Conservation (phyloP, 768 basidiomycete species). For the Leccinellum luteum region DNA sequence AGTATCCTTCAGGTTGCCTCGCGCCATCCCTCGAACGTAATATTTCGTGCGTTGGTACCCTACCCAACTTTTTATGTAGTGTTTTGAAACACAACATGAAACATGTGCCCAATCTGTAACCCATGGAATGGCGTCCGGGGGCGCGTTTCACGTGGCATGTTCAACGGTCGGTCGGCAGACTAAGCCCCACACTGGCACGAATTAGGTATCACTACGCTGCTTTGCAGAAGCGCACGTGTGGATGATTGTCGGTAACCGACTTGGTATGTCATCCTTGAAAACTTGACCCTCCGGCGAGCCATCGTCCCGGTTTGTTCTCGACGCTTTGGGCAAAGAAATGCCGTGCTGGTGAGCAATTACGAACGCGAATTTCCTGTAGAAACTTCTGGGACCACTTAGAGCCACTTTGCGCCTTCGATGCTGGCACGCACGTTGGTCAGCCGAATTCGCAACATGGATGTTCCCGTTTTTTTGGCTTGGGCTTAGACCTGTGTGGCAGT, state of each 20-base stretch:
- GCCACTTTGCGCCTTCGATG: neutral
- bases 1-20: too few species aligned
- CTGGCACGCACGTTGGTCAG: neutral
- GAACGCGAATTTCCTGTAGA: neutral
- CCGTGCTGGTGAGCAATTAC: neutral
- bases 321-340: neutral
- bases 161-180: conserved; percentile 16
- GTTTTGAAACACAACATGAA: neutral
- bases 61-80: neutral
- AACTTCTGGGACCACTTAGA: neutral
- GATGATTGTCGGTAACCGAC: too few species aligned
- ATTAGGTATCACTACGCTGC: neutral
- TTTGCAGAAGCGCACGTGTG: neutral
- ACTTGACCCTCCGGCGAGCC: neutral
- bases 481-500: neutral
- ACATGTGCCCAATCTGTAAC: neutral
- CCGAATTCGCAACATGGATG: neutral
- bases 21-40: conserved; percentile 18
- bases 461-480: neutral
- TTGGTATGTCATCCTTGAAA: neutral
- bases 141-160: conserved; percentile 4
- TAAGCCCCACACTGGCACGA: neutral
- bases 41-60: conserved; percentile 12
- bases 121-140: neutral
- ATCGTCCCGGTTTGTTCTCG: neutral